Percentiles rank a stretch among this genome's conserved stretches.
Evolutionary conservation across 2,329 filamentous ascomycete genomes (phyloP).

Genomic region (Botrytis aclada): DNA sequence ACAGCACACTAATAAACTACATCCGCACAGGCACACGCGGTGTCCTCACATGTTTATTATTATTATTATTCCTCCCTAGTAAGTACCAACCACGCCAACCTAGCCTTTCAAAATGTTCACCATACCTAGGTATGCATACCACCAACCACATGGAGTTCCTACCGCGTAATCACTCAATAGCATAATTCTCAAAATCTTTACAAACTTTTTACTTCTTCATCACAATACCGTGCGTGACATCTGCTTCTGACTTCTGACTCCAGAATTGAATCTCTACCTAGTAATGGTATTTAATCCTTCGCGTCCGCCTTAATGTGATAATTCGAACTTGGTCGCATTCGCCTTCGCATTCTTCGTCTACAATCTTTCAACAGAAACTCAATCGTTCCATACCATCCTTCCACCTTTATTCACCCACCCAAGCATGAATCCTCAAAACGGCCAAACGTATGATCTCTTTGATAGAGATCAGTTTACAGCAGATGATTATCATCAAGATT

Average conservation of each 20-base stretch:
- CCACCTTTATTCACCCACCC: constrained; percentile 27
- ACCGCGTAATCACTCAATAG: background rate
- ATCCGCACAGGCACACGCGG: background rate
- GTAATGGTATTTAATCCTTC: constrained; percentile 8
- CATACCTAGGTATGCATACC: background rate
- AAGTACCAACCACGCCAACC: background rate
- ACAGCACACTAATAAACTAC: background rate
- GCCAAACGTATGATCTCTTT: constrained; percentile 30
- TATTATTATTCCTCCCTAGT: background rate
- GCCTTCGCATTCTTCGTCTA: background rate
- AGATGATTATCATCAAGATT: constrained; percentile 38
- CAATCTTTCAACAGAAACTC: background rate
- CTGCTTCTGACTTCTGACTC: background rate
- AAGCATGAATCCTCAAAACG: constrained; percentile 35
- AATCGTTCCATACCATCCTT: background rate
- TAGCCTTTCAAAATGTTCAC: background rate
- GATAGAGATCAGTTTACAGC: constrained; percentile 31
- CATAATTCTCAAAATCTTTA: background rate
- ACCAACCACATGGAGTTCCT: background rate
- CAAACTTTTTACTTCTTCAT: background rate
- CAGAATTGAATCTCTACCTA: background rate
- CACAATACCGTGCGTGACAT: background rate
- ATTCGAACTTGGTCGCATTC: background rate
- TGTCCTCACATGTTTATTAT: background rate
- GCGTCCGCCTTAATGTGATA: constrained; percentile 13